phyloP scores from a whole-genome alignment of 2,329 filamentous ascomycete species.

The Ophiostoma populinum region DNA sequence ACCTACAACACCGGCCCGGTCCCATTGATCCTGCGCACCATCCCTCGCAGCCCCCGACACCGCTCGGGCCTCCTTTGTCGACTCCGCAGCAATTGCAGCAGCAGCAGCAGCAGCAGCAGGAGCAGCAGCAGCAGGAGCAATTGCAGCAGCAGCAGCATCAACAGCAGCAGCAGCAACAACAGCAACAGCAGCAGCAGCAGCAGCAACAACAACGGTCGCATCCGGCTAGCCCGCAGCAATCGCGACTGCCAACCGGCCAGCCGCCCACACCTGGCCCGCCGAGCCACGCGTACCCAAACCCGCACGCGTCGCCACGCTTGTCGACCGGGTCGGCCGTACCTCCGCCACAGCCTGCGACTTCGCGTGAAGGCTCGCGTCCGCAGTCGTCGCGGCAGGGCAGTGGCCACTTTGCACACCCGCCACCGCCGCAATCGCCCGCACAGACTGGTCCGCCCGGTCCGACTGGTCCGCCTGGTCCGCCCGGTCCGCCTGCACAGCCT shows the following conservation, averaged over 20 bases:
- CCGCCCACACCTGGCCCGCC: not conserved
- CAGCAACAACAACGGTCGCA: conserved; percentile 22
- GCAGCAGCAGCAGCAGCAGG: not conserved
- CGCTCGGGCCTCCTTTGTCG: not conserved
- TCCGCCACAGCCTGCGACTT: not conserved
- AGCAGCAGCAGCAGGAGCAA: conserved; percentile 14
- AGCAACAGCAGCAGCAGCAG: conserved; percentile 1
- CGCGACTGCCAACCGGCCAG: conserved; percentile 21
- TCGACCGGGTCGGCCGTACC: conserved; percentile 11
- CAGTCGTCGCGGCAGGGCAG: conserved; percentile 11
- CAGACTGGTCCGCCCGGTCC: too few species aligned
- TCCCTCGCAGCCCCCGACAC: not conserved
- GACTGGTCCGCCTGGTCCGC: conserved; percentile 8
- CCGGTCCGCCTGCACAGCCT: not conserved
- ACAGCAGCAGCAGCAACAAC: conserved; percentile 2
- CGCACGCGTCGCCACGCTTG: conserved; percentile 17
- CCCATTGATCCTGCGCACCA: conserved; percentile 1
- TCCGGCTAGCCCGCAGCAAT: conserved; percentile 43
- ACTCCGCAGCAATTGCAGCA: conserved; percentile 1
- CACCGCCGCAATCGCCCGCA: conserved; percentile 21
- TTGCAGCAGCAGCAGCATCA: conserved; percentile 25
- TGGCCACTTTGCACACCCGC: conserved; percentile 19
- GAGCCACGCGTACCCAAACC: not conserved
- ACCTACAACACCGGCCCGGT: not conserved
- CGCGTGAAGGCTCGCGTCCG: conserved; percentile 1